Evolutionary conservation across 2,329 filamentous ascomycete genomes (phyloP), one percentile per base, ranked within the genome.

Genomic region (Epichloe aotearoae): DNA sequence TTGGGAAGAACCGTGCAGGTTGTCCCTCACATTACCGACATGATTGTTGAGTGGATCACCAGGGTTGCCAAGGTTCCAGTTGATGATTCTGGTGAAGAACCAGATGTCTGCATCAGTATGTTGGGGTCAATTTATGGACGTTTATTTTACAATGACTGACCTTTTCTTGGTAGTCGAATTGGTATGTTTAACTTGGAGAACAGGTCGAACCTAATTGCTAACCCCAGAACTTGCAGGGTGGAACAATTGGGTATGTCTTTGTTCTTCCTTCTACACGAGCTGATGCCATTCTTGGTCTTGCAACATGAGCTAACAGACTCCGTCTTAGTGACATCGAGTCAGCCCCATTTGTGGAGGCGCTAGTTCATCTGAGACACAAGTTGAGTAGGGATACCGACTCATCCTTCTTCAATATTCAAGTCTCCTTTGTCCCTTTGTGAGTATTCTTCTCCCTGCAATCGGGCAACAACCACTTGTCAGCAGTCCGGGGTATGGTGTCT

Each of bases 1-100:
- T 78, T 97, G 12, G 91, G 91, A 57, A 83, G 85, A 66, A 89
- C 90, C 17, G 84, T 94, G 15, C 89, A 96, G 68, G 85, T 95
- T 50, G 89, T 97, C 5, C 91, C 91, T 2, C 91, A 97, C 67
- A 77, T 97, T 58, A 95, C 89, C 50, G 82, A 94, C 62, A 87
- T 84, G 17, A 95, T 96, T 61, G 86, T 95, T 68, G 86, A 94
- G 53, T 95, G 88, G 86, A 88, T 97, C 56, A 81, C 89, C 69
- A 78, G 86, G 26, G 91, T 97, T 12, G 84, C 91, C 34, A 82
- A 76, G 62, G 83, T 93, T 41, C 86, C 90, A 0, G 88, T 95
- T 3, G 91, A 97, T 62, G 86, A 91, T 58, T 87, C 87, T 2
- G 79, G 80, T 19, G 80, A 84, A 62, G 79, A 83, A 67, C 91